phyloP scores from a whole-genome alignment of 23 red algal genomes.

The Gracilaria domingensis region DNA sequence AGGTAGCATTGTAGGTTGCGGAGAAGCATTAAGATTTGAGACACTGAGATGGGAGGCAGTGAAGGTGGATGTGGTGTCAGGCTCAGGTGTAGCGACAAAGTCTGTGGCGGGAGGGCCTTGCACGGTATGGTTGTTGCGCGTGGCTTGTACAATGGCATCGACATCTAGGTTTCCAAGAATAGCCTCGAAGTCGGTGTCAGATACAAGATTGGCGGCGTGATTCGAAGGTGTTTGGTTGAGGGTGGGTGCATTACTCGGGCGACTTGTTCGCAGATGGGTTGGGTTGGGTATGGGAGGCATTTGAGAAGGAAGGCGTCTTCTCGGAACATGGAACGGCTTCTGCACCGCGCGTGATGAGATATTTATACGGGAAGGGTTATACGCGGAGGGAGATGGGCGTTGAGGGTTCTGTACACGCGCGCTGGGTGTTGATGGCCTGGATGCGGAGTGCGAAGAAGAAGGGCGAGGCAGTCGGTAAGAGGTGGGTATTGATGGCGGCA shows the following conservation, averaged over 20 bases:
- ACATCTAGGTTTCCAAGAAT: conserved; percentile 45
- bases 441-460: background rate
- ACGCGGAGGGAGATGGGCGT: background rate
- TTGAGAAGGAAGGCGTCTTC: background rate
- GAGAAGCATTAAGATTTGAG: too few relatives aligned
- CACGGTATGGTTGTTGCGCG: background rate
- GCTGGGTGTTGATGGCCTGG: too few relatives aligned
- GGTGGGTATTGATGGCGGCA: too few relatives aligned
- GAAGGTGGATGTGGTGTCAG: background rate
- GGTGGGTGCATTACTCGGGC: background rate
- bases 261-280: too few relatives aligned
- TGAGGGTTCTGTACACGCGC: too few relatives aligned
- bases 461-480: background rate
- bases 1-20: too few relatives aligned
- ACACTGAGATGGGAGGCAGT: background rate
- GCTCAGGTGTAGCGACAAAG: background rate
- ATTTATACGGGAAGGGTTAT: background rate
- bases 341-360: background rate
- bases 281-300: background rate
- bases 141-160: conserved; percentile 58
- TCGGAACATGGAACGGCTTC: background rate
- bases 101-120: background rate
- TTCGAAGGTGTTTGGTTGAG: background rate
- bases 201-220: background rate
- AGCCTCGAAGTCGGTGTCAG: background rate